phyloP scores from a whole-genome alignment of 1,284 basidiomycete species.

The Crucibulum parvulum region DNA sequence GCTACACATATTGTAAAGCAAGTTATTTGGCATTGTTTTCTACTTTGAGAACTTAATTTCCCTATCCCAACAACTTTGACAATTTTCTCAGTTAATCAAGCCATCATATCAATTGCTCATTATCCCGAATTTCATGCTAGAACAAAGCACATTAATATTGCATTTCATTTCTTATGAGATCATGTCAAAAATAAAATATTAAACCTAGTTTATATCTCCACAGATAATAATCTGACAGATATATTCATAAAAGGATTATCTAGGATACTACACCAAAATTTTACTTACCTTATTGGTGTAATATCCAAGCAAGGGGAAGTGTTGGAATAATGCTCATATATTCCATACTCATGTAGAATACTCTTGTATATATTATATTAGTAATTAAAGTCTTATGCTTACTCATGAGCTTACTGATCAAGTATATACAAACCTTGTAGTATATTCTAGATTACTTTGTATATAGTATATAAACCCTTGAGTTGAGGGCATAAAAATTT shows the following conservation, averaged over 20 bases:
- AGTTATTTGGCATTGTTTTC: slow-evolving; percentile 35
- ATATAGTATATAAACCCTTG: too few species aligned
- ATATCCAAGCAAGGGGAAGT: slow-evolving; percentile 20
- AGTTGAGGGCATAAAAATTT: too few species aligned
- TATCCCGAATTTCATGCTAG: slow-evolving; percentile 37
- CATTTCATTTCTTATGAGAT: slow-evolving; percentile 42
- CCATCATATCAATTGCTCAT: slow-evolving; percentile 36
- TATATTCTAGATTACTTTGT: too few species aligned
- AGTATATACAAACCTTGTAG: too few species aligned
- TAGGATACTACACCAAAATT: slow-evolving; percentile 7
- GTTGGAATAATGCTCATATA: slow-evolving; percentile 5
- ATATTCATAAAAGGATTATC: slow-evolving; percentile 22
- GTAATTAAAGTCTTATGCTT: too few species aligned
- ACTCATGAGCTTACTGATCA: too few species aligned
- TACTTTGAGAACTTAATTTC: slow-evolving; percentile 28
- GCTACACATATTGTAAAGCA: slow-evolving; percentile 33
- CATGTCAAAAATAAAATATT: slow-evolving; percentile 12
- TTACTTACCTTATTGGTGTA: slow-evolving; percentile 15
- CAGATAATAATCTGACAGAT: slow-evolving; percentile 19
- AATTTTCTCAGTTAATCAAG: slow-evolving; percentile 39
- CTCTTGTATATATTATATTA: too few species aligned
- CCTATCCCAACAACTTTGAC: slow-evolving; percentile 17
- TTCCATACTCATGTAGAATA: not conserved
- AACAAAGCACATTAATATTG: slow-evolving; percentile 49
- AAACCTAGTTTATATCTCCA: slow-evolving; percentile 18